Evolutionary conservation across 345 rosid genomes (phyloP).

Genomic region (Citrus maxima): DNA sequence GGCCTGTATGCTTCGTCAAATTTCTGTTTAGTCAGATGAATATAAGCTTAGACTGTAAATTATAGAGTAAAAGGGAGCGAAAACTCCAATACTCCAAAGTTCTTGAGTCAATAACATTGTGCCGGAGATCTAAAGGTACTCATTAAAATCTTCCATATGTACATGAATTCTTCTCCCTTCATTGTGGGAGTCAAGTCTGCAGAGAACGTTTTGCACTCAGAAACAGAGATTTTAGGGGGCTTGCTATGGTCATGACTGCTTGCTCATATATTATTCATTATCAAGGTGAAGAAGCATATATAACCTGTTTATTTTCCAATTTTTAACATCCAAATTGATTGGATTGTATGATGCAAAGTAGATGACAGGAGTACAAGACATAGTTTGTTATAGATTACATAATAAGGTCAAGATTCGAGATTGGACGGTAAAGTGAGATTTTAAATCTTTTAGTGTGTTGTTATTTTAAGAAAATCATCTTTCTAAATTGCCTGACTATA

Average conservation of each 20-base stretch:
- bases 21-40: conserved; percentile 24
- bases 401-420: conserved; percentile 1
- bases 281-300: background rate
- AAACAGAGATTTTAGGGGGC: background rate
- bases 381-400: background rate
- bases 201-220: background rate
- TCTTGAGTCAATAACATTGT: background rate
- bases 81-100: background rate
- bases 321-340: background rate
- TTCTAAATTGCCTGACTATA: background rate
- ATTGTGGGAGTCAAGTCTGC: background rate
- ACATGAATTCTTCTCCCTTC: background rate
- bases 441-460: conserved; percentile 3
- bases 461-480: conserved; percentile 8
- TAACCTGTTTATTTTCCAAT: background rate
- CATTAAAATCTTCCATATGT: background rate
- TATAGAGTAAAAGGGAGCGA: too few relatives aligned
- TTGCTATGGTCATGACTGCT: background rate
- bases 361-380: background rate
- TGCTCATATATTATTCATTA: background rate
- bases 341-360: background rate
- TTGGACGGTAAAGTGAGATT: background rate
- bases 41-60: background rate
- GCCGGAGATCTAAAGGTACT: background rate
- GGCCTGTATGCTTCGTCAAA: conserved; percentile 46